phyloP scores from a whole-genome alignment of 2,329 filamentous ascomycete genomes.

The Orbilia oligospora region DNA sequence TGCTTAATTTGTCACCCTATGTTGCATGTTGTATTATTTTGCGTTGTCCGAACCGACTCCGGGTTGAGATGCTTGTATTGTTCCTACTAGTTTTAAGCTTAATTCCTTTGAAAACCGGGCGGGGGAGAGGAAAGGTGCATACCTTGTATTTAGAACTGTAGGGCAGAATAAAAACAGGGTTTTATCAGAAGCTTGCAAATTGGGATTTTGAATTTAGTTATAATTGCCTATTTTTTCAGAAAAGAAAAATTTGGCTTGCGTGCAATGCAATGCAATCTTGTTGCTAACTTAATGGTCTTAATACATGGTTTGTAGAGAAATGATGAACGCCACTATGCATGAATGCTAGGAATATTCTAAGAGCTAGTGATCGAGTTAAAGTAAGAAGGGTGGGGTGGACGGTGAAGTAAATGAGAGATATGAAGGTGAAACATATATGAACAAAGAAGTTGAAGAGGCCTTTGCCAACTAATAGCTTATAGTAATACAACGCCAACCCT shows the following conservation, averaged over 20 bases:
- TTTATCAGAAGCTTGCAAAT: neutral
- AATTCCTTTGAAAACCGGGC: neutral
- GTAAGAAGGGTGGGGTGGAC: too few species aligned
- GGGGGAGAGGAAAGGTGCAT: neutral
- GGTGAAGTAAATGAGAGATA: neutral
- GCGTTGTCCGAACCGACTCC: slow-evolving; percentile 12
- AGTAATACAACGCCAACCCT: slow-evolving; percentile 9
- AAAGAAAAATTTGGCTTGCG: neutral
- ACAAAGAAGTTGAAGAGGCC: slow-evolving; percentile 3
- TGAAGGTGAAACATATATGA: neutral
- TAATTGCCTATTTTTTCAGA: slow-evolving; percentile 2
- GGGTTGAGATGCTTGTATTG: neutral
- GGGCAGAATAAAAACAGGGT: slow-evolving; percentile 6
- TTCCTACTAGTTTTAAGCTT: neutral
- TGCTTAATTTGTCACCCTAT: neutral
- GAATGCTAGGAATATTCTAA: slow-evolving; percentile 3
- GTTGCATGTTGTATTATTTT: slow-evolving; percentile 25
- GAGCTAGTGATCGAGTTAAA: too few species aligned
- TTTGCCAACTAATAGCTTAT: neutral
- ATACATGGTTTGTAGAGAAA: neutral
- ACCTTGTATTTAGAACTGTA: neutral
- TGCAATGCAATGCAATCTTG: too few species aligned
- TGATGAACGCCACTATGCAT: neutral
- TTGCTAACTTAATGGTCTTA: too few species aligned
- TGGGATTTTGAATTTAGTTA: neutral